Evolutionary conservation across 306 rosid genomes (phyloP).

Genomic region (Prunus fruticosa): DNA sequence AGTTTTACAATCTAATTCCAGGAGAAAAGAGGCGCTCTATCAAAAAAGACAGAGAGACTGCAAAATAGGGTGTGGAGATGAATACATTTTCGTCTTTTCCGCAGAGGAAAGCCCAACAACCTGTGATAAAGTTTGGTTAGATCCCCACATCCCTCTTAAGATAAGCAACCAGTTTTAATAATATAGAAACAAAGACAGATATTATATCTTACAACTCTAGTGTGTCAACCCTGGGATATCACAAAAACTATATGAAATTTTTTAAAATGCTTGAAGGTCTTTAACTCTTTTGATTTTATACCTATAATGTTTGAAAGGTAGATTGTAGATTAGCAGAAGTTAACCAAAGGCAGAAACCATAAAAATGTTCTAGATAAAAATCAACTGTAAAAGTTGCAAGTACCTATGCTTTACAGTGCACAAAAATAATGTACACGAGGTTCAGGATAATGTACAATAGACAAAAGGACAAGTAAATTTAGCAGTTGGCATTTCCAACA

Average conservation of each 20-base stretch:
- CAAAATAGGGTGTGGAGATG: conserved; percentile 27
- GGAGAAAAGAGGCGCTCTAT: not conserved
- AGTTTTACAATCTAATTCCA: not conserved
- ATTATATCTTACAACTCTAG: not conserved
- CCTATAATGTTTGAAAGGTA: not conserved
- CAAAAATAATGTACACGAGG: no score
- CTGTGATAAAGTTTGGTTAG: conserved; percentile 49
- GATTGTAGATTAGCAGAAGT: not conserved
- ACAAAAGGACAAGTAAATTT: no score
- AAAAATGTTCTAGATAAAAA: no score
- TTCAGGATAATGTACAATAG: no score
- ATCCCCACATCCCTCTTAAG: conserved; percentile 18
- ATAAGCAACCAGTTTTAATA: conserved; percentile 17
- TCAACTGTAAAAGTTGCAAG: no score
- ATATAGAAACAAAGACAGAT: conserved; percentile 1
- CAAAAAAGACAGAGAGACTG: not conserved
- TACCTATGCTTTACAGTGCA: no score
- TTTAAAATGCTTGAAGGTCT: not conserved
- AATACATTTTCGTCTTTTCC: conserved; percentile 70
- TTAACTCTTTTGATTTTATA: conserved; percentile 10
- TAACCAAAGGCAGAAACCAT: not conserved
- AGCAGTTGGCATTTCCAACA: no score
- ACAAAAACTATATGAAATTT: not conserved
- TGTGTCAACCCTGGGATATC: not conserved
- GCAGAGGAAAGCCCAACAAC: conserved; percentile 69